Evolutionary conservation across 192 early-diverging fungal genomes (phyloP), one percentile per base, ranked within the genome.

Genomic region (Obelidium mucronatum): DNA sequence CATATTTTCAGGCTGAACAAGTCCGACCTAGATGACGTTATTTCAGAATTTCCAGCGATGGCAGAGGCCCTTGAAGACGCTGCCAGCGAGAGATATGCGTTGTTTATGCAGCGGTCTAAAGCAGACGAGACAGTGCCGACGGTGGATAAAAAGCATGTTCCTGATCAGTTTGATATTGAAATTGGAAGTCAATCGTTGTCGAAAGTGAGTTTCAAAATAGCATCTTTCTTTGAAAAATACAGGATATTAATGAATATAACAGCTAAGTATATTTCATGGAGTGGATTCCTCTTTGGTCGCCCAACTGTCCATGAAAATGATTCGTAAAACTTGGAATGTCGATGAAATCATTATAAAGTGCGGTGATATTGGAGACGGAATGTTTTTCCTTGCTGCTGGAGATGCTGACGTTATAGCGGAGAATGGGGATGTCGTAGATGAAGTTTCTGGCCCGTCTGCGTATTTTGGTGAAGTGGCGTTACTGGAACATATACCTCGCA

Each of bases 391-490:
- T 4, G 80, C 83, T 3, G 81, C 77, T 4, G 87, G 87, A 22
- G 62, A 72, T 22, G 83, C 77, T 2, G 81, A 87, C 33, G 83
- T 88, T 1, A 40, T 84, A 31, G 63, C 77, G 24, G 86, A 88
- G 69, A 85, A 81, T 73, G 85, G 85, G 3, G 76, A 80, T 8
- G 40, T 77, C 30, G 63, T 81, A 36, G 79, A 88, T 72, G 76
- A 77, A 30, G 79, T 76, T 13, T 69, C 44, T 19, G 76, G 79
- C 3, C 80, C 79, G 40, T 73, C 78, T 40, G 67, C 81, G 17
- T 88, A 64, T 48, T 88, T 88, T 77, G 87, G 87, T 35, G 87
- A 88, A 73, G 87, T 88, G 1, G 82, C 87, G 31, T 69, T 89
- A 17, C 79, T 88, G 1, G 77, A 86, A 70, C 52, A 83, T 40